Evolutionary conservation across 306 rosid species (phyloP).

Genomic region (Carpinus viminea): DNA sequence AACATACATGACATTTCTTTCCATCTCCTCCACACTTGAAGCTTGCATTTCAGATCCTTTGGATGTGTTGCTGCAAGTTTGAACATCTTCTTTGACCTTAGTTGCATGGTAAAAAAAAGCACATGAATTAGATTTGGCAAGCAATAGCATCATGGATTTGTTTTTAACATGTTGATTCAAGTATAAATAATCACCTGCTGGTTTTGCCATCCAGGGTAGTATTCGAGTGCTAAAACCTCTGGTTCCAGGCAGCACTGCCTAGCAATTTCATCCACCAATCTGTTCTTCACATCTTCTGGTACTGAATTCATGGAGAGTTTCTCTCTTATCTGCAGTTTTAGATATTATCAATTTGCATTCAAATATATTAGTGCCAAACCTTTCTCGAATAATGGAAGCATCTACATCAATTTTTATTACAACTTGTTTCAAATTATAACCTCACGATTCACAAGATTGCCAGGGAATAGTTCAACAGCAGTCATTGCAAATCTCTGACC

Average conservation of each 20-base stretch:
- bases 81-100: conserved; percentile 39
- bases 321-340: conserved; percentile 55
- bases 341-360: conserved; percentile 16
- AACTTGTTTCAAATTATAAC: conserved; percentile 25
- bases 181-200: conserved; percentile 41
- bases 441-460: conserved; percentile 75
- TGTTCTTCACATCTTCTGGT: conserved; percentile 54
- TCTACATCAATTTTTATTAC: background rate
- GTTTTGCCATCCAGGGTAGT: conserved; percentile 60
- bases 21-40: conserved; percentile 34
- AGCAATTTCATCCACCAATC: conserved; percentile 59
- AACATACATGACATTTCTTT: conserved; percentile 22
- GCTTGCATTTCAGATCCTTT: conserved; percentile 35
- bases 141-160: background rate
- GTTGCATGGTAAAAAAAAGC: background rate
- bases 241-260: conserved; percentile 48
- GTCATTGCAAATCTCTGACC: conserved; percentile 52
- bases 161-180: background rate
- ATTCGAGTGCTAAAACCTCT: conserved; percentile 57
- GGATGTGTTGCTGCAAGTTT: conserved; percentile 10
- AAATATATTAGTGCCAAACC: background rate
- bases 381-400: background rate
- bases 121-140: background rate
- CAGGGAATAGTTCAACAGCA: conserved; percentile 64
- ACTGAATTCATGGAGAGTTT: conserved; percentile 44